Evolutionary conservation across 176 grass and related monocot species (phyloP), one percentile per base, ranked within the genome.

Genomic region (Rhipidocladum racemiflorum): DNA sequence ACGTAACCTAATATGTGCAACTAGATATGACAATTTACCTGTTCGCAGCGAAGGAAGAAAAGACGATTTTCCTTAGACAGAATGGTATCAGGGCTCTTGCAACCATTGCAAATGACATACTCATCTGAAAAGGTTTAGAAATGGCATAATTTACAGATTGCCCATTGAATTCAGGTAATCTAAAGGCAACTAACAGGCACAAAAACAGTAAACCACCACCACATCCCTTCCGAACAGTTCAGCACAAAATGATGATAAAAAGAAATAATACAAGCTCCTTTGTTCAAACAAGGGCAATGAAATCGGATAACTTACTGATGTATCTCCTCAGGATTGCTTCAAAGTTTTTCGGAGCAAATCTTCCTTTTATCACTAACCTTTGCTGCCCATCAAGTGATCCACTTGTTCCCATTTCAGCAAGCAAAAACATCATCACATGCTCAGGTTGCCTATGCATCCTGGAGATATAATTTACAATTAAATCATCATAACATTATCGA

Each of bases 391-490:
- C 95, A 82, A 92, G 78, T 34, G 95, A 97, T 18, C 95, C 92
- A 40, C 86, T 94, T 42, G 92, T 94, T 44, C 90, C 90, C 92
- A 97, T 86, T 70, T 94, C 90, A 86, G 92, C 84, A 56, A 97
- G 92, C 48, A 94, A 63, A 76, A 92, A 97, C 46, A 80, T 92
- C 92, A 97, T 97, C 51, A 97, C 95, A 79, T 97, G 95, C 76
- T 92, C 88, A 56, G 95, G 92, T 81, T 97, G 88, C 70, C 95
- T 92, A 81, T 92, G 92, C 88, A 97, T 92, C 84, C 95, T 97
- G 88, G n/a, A 74, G 7, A 73, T 38, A 54, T 36, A 46, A 78
- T 89, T 53, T 10, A 55, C 23, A 50, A 15, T 74, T 1, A 67
- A 8, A 18, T 78, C 1, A 20, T 57, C 17, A n/a, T 28, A 73